Evolutionary conservation across 1,284 basidiomycete species (phyloP).

Genomic region (Tilletia walkeri): DNA sequence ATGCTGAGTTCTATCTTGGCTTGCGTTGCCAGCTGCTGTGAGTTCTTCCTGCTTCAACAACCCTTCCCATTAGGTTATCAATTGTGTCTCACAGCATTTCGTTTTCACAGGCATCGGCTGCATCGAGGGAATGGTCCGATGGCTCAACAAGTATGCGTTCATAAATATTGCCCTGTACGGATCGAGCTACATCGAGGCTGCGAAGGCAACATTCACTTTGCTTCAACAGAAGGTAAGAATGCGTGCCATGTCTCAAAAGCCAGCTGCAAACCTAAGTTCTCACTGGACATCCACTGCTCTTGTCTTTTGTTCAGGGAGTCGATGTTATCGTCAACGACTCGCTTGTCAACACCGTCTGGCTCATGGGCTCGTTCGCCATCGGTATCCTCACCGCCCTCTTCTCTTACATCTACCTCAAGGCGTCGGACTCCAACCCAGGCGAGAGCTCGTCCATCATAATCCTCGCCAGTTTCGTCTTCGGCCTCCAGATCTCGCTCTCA

Average conservation of each 20-base stretch:
- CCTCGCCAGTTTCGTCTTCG: slow-evolving; percentile 49
- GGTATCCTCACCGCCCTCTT: slow-evolving; percentile 76
- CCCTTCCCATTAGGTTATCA: too few relatives aligned
- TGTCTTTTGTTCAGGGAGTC: slow-evolving; percentile 61
- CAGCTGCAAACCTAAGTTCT: not conserved
- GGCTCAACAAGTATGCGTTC: slow-evolving; percentile 60
- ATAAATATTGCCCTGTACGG: slow-evolving; percentile 68
- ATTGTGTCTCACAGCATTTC: too few relatives aligned
- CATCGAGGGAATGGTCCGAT: slow-evolving; percentile 60
- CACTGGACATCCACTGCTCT: not conserved
- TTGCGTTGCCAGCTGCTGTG: slow-evolving; percentile 76
- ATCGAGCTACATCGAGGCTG: slow-evolving; percentile 64
- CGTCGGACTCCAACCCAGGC: slow-evolving; percentile 28
- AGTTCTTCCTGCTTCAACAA: too few relatives aligned
- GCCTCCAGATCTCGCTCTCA: slow-evolving; percentile 55
- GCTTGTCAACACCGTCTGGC: slow-evolving; percentile 66
- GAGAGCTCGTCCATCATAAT: slow-evolving; percentile 39
- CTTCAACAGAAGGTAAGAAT: slow-evolving; percentile 67
- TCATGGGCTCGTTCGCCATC: slow-evolving; percentile 66
- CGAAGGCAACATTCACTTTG: slow-evolving; percentile 84
- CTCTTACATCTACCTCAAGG: slow-evolving; percentile 72
- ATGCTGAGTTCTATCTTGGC: slow-evolving; percentile 72
- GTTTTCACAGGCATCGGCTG: slow-evolving; percentile 28
- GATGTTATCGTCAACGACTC: slow-evolving; percentile 82
- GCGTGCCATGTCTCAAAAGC: not conserved